Base-by-base conservation (phyloP, 106 monocot species). In the Dendrobium nobile region DNA sequence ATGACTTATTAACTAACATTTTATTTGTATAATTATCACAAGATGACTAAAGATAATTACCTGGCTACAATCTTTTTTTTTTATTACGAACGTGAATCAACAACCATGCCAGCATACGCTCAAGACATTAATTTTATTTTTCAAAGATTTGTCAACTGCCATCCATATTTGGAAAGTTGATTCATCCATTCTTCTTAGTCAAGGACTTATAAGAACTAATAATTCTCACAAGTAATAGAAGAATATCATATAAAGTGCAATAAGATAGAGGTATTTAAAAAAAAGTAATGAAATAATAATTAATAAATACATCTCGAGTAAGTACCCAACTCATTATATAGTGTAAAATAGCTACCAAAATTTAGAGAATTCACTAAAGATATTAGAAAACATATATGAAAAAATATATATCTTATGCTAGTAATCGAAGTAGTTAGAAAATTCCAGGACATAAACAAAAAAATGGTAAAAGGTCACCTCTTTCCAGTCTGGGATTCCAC, bases 401-500 rank as follows among this genome's bases (percentile, higher is more conserved):
- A 59, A 24, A 75, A 18, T 31, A 31, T 1, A 20, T 72, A 77
- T 58, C 67, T n/a, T 56, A 28, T 77, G 70, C 27, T 84, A 81
- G 68, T 77, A 85, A 54, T 72, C 73, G 77, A 67, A 76, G 41
- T 79, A 86, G 41, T 59, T 47, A 75, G 15, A 51, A 51, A 67
- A 26, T 27, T 54, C 77, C 65, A 47, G 70, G 77, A 82, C 75
- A 84, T 20, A 82, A 92, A 85, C 33, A 18, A 79, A 75, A 26
- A 85, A 83, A 43, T 70, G 85, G 78, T 78, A 59, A 44, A 51
- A 51, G 51, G 51, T 94, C 98, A 98, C 98, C 98, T 98, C 98
- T 92, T 92, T 95, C 98, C 98, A 98, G 79, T 93, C 89, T 82
- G 98, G 98, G 33, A 98, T 89, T 88, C 98, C 98, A 91, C 91